phyloP scores from a whole-genome alignment of 1,284 basidiomycete species.

The Boletus subluridellus region DNA sequence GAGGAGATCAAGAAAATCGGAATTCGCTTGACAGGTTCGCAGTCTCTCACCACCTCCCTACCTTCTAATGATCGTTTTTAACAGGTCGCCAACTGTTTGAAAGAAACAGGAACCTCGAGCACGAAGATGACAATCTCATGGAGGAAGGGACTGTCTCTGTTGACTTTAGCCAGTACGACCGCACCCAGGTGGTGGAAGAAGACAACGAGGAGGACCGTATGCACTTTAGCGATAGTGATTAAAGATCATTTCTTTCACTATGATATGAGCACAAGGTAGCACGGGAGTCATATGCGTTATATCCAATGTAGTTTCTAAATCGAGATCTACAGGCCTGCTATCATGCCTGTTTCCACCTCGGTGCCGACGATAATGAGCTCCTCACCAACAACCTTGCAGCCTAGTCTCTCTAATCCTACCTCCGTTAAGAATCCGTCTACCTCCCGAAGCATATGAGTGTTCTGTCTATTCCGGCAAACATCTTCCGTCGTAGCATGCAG shows the following conservation, averaged over 20 bases:
- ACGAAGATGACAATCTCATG: slow-evolving; percentile 67
- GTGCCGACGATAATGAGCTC: slow-evolving; percentile 39
- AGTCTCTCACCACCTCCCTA: slow-evolving; percentile 4
- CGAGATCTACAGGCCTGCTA: slow-evolving; percentile 40
- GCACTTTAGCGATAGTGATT: slow-evolving; percentile 83
- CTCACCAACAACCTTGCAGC: slow-evolving; percentile 42
- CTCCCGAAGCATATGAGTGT: slow-evolving; percentile 39
- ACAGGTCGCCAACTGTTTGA: slow-evolving; percentile 88
- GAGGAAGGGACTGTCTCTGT: slow-evolving; percentile 85
- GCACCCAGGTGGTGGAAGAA: slow-evolving; percentile 55
- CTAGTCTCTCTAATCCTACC: slow-evolving; percentile 37
- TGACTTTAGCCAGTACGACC: slow-evolving; percentile 83
- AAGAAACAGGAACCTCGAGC: slow-evolving; percentile 64
- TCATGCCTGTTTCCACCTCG: slow-evolving; percentile 38
- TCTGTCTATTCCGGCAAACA: slow-evolving; percentile 38
- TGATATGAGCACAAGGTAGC: slow-evolving; percentile 2
- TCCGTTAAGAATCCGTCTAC: slow-evolving; percentile 60
- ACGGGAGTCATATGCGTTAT: slow-evolving; percentile 12
- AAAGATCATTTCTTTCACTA: slow-evolving; percentile 7
- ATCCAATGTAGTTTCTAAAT: slow-evolving; percentile 17
- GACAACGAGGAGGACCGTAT: slow-evolving; percentile 61
- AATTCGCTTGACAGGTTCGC: slow-evolving; percentile 68
- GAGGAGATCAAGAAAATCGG: slow-evolving; percentile 78
- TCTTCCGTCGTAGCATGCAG: slow-evolving; percentile 57
- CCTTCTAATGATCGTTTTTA: slow-evolving; percentile 8